Evolutionary conservation across 257 asterid species (phyloP).

Genomic region (Gardenia jasminoides): DNA sequence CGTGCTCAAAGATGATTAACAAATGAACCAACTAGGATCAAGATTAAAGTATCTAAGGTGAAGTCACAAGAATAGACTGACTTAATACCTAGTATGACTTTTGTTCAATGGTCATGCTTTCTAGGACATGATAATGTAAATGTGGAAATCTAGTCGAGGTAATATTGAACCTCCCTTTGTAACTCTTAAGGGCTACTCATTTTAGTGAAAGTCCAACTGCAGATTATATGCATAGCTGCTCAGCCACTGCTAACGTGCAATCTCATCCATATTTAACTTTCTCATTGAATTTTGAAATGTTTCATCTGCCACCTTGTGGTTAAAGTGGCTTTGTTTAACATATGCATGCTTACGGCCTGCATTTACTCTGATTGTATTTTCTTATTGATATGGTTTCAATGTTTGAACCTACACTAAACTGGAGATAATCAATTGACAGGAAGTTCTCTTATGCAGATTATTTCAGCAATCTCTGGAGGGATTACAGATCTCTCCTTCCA

Average conservation of each 20-base stretch:
- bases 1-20: background rate
- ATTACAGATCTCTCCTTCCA: constrained; percentile 83
- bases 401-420: background rate
- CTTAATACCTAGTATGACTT: background rate
- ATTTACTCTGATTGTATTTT: background rate
- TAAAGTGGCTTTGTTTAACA: constrained; percentile 4
- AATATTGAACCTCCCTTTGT: background rate
- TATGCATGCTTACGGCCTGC: background rate
- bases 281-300: background rate
- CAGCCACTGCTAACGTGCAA: background rate
- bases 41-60: background rate
- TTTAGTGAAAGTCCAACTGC: background rate
- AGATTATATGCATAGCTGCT: background rate
- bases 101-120: background rate
- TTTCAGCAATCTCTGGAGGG: constrained; percentile 97
- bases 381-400: background rate
- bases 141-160: background rate
- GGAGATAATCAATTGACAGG: background rate
- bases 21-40: background rate
- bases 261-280: background rate
- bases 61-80: background rate
- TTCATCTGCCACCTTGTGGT: background rate
- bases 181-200: background rate
- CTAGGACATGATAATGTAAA: background rate
- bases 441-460: constrained; percentile 56